A percentile compares a stretch with the other conserved stretches of the same genome.
phyloP scores from a whole-genome alignment of 495 filamentous ascomycete genomes.

The Xylaria castorea region DNA sequence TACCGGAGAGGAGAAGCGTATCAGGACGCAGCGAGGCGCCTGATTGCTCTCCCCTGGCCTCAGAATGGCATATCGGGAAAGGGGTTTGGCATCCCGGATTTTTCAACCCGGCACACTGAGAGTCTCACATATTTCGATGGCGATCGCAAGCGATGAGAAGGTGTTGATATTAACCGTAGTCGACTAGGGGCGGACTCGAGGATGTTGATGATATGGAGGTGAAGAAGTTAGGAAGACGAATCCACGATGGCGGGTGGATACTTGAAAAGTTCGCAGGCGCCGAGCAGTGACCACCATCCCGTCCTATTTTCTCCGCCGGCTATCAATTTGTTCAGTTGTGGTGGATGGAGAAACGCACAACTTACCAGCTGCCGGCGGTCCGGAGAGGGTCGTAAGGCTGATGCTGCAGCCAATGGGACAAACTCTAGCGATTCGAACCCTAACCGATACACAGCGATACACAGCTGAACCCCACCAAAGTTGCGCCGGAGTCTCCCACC shows the following conservation, averaged over 20 bases:
- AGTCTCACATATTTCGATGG: conserved; percentile 49
- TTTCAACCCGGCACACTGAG: conserved; percentile 36
- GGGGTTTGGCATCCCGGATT: conserved; percentile 23
- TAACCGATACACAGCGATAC: conserved; percentile 38
- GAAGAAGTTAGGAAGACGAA: neutral
- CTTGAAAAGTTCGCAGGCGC: conserved; percentile 21
- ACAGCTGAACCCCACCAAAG: conserved; percentile 21
- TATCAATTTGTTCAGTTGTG: conserved; percentile 30
- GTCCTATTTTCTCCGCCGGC: conserved; percentile 20
- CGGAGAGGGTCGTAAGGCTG: neutral
- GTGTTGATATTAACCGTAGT: neutral
- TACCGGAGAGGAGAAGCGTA: conserved; percentile 76
- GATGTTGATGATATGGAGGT: conserved; percentile 9
- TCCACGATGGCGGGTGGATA: conserved; percentile 13
- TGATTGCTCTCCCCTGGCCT: conserved; percentile 61
- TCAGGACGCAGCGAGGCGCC: conserved; percentile 50
- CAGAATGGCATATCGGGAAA: conserved; percentile 49
- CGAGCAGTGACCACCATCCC: conserved; percentile 11
- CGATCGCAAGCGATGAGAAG: neutral
- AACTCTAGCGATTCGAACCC: conserved; percentile 40
- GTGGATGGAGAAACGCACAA: neutral
- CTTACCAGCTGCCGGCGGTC: conserved; percentile 10
- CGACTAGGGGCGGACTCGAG: neutral
- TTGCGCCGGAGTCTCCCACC: conserved; percentile 31
- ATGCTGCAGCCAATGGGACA: conserved; percentile 36